Conservation (phyloP, 805 yeast genomes). For the Yamadazyma phyllophila region DNA sequence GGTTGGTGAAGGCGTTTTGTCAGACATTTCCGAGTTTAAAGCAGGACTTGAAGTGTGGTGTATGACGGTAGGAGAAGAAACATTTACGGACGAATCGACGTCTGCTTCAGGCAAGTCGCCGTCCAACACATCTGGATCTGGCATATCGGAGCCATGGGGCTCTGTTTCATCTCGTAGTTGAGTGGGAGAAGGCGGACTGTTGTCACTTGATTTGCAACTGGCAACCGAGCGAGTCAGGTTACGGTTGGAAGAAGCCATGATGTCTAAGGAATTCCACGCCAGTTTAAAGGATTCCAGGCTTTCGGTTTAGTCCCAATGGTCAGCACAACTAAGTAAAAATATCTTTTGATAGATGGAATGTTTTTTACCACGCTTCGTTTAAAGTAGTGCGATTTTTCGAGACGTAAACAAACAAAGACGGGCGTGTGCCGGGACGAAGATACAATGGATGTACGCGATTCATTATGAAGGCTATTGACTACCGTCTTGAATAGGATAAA, state of each 20-base stretch:
- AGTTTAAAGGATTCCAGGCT: not conserved
- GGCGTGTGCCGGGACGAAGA: constrained; percentile 3
- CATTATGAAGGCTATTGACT: not conserved
- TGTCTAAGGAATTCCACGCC: too few species aligned
- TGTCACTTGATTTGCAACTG: too few species aligned
- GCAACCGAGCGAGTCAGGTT: too few species aligned
- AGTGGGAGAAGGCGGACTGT: not conserved
- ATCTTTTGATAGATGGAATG: too few species aligned
- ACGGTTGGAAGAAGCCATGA: too few species aligned
- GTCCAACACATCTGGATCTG: not conserved
- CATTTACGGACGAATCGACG: too few species aligned
- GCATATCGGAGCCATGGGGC: not conserved
- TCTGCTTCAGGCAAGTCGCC: too few species aligned
- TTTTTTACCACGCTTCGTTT: not conserved
- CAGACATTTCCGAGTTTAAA: not conserved
- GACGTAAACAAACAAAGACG: constrained; percentile 5
- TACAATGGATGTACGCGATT: constrained; percentile 1
- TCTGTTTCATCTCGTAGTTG: not conserved
- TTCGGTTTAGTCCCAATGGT: too few species aligned
- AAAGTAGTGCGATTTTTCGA: constrained; percentile 13
- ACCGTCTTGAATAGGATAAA: not conserved
- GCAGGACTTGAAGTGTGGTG: too few species aligned
- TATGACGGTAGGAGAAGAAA: too few species aligned
- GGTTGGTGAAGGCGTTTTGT: not conserved
- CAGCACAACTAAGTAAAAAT: too few species aligned